Base-by-base conservation (phyloP, 2,329 filamentous ascomycete species). In the Pseudophaeomoniella oleicola region DNA sequence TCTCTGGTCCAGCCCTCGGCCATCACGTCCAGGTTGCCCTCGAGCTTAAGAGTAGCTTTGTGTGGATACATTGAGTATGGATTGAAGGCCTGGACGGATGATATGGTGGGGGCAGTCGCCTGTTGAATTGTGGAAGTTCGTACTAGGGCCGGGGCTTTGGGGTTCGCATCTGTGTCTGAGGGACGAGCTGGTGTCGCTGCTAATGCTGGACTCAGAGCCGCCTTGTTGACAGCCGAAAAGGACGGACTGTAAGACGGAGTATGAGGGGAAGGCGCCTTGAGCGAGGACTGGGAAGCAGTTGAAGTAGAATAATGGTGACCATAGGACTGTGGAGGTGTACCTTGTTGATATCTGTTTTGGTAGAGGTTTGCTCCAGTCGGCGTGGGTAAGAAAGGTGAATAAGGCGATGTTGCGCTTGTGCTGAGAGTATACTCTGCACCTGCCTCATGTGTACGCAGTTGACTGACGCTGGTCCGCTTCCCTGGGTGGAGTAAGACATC, bases 1-100 rank as follows among this genome's bases (percentile, higher is more conserved):
- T 93, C 85, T 17, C 69, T 60, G 1, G 75, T 79, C 90, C 90
- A 98, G 42, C 77, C 72, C 43, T 81, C 72, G 0, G 77, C 76
- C 88, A 96, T 94, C 5, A 68, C 64, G 36, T 86, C 77, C 34
- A 98, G 69, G 50, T 94, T 83, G 14, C 87, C 87, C 37, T 81
- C 73, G 41, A 96, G 80, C 51, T 90, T 85, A 18, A 96, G 65
- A 13, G 80, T 66, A 0, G 87, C 90, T 62, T 94, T 94, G 51
- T 76, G 74, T 12, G 84, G 78, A 52, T 87, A 88, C 46, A 88
- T 72, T 3, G 78, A 72, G 52, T 93, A 87, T 0, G 81, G 80
- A 47, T 86, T 84, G 59, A 86, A 83, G 1, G 57, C 53, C 12
- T 67, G 64, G 3, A 62, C 57, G 32, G 53, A 55, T 35, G 61